A percentile compares a stretch with the other conserved stretches of the same genome.
phyloP scores from a whole-genome alignment of 257 asterid genomes.

The Voacanga thouarsii region DNA sequence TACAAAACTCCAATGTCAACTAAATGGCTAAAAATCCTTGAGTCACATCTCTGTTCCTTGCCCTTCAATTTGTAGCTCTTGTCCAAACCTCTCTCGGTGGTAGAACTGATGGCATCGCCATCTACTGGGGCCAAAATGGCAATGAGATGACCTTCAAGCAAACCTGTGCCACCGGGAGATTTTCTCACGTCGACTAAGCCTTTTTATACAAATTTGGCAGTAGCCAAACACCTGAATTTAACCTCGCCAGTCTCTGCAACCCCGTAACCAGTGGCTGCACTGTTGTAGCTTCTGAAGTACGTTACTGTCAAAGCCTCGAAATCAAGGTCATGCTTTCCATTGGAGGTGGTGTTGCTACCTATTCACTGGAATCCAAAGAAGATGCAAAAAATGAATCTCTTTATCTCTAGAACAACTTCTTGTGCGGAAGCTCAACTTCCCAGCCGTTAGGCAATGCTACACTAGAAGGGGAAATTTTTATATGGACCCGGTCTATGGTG shows the following conservation, averaged over 20 bases:
- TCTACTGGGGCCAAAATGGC: constrained; percentile 63
- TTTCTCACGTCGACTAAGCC: constrained; percentile 46
- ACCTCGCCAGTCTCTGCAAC: constrained; percentile 83
- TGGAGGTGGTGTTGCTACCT: constrained; percentile 68
- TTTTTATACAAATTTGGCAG: no score
- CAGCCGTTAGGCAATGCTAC: constrained; percentile 62
- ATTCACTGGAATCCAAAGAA: constrained; percentile 46
- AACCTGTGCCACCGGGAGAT: constrained; percentile 67
- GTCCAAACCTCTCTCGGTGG: no score
- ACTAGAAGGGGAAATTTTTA: constrained; percentile 47
- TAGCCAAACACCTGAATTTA: constrained; percentile 47
- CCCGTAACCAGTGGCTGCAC: constrained; percentile 46
- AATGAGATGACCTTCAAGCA: constrained; percentile 41
- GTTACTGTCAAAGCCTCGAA: constrained; percentile 46
- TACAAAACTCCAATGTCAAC: neutral
- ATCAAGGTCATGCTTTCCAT: constrained; percentile 60
- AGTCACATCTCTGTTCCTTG: neutral
- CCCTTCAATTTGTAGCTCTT: constrained; percentile 2
- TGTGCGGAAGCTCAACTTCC: constrained; percentile 46
- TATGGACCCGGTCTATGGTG: no score
- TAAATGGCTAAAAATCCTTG: constrained; percentile 10
- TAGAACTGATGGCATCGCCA: constrained; percentile 33
- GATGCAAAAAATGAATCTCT: constrained; percentile 47
- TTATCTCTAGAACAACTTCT: constrained; percentile 58
- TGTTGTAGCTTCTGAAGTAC: constrained; percentile 38